phyloP scores from a whole-genome alignment of 768 basidiomycete genomes.

The Basidioascus undulatus region DNA sequence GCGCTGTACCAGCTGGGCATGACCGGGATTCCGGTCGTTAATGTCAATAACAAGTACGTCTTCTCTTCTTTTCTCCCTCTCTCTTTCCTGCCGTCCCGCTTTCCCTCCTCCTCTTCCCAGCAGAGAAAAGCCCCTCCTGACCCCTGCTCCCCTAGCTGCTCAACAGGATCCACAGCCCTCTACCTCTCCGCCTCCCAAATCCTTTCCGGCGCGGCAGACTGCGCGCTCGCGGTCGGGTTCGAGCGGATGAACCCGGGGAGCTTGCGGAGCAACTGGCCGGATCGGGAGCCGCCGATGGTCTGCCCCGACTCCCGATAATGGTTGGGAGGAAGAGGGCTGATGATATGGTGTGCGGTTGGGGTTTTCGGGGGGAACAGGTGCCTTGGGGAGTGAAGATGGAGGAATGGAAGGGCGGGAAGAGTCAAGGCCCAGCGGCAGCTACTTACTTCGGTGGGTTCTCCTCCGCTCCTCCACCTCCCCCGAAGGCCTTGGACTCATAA shows the following conservation, averaged over 20 bases:
- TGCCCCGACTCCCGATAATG: slow-evolving; percentile 7
- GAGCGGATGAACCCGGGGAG: slow-evolving; percentile 62
- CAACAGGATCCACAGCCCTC: slow-evolving; percentile 49
- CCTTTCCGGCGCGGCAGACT: slow-evolving; percentile 43
- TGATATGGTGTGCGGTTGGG: too few species aligned
- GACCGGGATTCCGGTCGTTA: slow-evolving; percentile 35
- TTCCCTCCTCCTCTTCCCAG: neutral
- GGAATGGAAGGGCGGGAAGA: slow-evolving; percentile 25
- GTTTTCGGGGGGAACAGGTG: too few species aligned
- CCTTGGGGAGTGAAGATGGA: slow-evolving; percentile 7
- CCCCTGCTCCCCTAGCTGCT: too few species aligned
- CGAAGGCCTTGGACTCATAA: too few species aligned
- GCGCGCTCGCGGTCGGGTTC: slow-evolving; percentile 60
- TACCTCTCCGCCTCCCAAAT: slow-evolving; percentile 48
- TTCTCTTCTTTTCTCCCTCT: neutral
- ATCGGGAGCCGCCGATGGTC: slow-evolving; percentile 14
- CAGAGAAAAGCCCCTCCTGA: slow-evolving; percentile 1
- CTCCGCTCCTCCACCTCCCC: too few species aligned
- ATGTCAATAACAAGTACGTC: slow-evolving; percentile 39
- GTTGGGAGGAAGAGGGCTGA: too few species aligned
- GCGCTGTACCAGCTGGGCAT: slow-evolving; percentile 62
- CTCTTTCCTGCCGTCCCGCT: neutral
- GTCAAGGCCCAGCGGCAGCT: slow-evolving; percentile 54
- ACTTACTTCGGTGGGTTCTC: too few species aligned
- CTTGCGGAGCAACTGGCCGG: slow-evolving; percentile 38